Evolutionary conservation across 2,329 filamentous ascomycete genomes (phyloP).

Genomic region (Colletotrichum gigasporum): DNA sequence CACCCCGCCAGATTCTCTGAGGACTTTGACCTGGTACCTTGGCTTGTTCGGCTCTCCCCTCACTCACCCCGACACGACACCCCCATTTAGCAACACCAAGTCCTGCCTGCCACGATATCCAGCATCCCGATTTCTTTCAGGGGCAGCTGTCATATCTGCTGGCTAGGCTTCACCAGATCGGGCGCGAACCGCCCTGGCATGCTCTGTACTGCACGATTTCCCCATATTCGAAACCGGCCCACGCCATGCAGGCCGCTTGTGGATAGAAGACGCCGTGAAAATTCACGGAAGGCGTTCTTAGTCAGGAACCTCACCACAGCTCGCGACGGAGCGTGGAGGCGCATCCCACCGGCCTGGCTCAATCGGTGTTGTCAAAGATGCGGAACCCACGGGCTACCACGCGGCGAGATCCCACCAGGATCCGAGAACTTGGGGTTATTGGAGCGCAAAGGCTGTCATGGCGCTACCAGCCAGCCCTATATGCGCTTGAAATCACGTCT

Average conservation of each 20-base stretch:
- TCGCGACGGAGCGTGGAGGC: background rate
- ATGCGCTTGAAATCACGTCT: background rate
- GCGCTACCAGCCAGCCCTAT: background rate
- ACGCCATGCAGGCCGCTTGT: constrained; percentile 9
- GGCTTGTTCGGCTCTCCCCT: background rate
- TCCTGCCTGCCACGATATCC: constrained; percentile 2
- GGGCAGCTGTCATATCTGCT: background rate
- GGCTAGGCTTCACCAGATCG: background rate
- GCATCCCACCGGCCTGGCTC: constrained; percentile 5
- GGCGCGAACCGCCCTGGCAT: background rate
- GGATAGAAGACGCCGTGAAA: background rate
- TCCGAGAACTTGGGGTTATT: background rate
- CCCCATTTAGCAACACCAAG: constrained; percentile 13
- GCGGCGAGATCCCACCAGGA: background rate
- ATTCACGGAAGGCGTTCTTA: background rate
- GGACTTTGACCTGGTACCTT: too few species aligned
- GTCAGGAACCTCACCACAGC: constrained; percentile 17
- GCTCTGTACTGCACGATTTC: background rate
- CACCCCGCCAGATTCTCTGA: too few species aligned
- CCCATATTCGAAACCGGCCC: background rate
- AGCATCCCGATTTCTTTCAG: constrained; percentile 20
- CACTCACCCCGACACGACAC: background rate
- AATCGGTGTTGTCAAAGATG: constrained; percentile 1
- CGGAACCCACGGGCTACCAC: constrained; percentile 14
- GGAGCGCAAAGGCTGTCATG: background rate